Base-by-base conservation (phyloP, 768 basidiomycete genomes). In the Leccinum fibrillosum region DNA sequence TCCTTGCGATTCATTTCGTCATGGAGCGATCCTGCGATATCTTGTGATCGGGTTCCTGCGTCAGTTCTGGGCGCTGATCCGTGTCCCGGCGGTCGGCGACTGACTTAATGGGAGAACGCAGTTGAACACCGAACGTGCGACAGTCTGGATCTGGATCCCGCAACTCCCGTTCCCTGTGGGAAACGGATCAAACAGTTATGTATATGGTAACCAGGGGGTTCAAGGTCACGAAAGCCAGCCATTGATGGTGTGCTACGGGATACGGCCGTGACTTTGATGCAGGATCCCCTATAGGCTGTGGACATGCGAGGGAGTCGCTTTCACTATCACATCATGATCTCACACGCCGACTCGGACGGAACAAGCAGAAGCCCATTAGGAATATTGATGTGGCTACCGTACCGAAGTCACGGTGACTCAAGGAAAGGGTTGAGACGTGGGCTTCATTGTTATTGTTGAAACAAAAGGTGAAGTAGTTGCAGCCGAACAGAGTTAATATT, bases 61-160 rank as follows among this genome's bases (percentile, higher is more conserved):
- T 42, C 17, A 2, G 23, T 25, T 48, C 11, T 11, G 42, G 19
- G 30, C 15, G 47, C 17, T 53, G 53, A 53, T 56, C 55, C 56
- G 54, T 53, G n/a, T 55, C 37, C 48, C 37, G 52, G 59, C 56
- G 52, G 35, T 48, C 12, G 35, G 19, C 47, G 7, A 30, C 44
- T 17, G 17, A 19, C 25, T 23, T 11, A 5, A 44, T 17, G 19
- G 19, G 15, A 48, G 47, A 47, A 11, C 2, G 45, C 45, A 45
- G 13, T 47, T 25, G 45, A 48, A 8, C 15, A 48, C 25, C 13
- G 13, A 25, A 23, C 13, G 21, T 48, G 47, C 13, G 13, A 25
- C 21, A 8, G 47, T 48, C 25, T 42, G n/a, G 45, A 47, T 11
- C 30, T 30, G 30, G 32, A 32, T 25, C 47, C 39, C n/a, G n/a